Evolutionary conservation across 371 early-diverging fungal genomes (phyloP), one percentile per base, ranked within the genome.

Genomic region (Rhizopus arrhizus): DNA sequence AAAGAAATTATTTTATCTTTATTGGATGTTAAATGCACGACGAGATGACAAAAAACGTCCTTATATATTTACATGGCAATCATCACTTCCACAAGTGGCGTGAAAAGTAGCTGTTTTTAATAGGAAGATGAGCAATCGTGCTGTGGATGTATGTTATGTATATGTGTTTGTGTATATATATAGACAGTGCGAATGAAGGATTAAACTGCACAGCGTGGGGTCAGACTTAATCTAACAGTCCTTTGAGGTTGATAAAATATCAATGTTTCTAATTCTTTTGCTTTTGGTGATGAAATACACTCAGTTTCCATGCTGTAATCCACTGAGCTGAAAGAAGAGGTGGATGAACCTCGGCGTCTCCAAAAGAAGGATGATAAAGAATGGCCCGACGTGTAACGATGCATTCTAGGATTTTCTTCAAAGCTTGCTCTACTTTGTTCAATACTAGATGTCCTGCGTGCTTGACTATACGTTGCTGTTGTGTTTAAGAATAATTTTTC

Each of bases 161-260:
- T 22, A 22, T 22, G 22, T 22, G 22, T 22, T 22, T 22, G 22
- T 22, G 22, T 22, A 2, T 22, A 22, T 22, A 0, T 22, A 22
- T 22, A 10, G 40, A 12, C 40, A 12, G 40, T 40, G 40, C 22
- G 22, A 22, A 40, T 40, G 40, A 40, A 40, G 40, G 40, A 2
- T 54, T 61, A 64, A 35, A 54, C 53, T 6, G 69, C 69, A 45
- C 64, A 68, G 34, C 61, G 55, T 38, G 67, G 71, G 9, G 71
- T 70, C 45, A 70, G 22, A 40, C 64, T 66, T 10, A 70, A 42
- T 34, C 66, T 56, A n/a, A 70, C 53, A 8, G 71, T 70, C 45
- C 66, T 53, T 38, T 63, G 64, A 7, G 71, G 71, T 28, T 70
- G 62, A 33, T 66, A 61, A 41, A 70, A 66, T 50, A 70, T 70